A percentile compares a stretch with the other conserved stretches of the same genome.
phyloP scores from a whole-genome alignment of 805 yeast species.

The Ogataea neopini region DNA sequence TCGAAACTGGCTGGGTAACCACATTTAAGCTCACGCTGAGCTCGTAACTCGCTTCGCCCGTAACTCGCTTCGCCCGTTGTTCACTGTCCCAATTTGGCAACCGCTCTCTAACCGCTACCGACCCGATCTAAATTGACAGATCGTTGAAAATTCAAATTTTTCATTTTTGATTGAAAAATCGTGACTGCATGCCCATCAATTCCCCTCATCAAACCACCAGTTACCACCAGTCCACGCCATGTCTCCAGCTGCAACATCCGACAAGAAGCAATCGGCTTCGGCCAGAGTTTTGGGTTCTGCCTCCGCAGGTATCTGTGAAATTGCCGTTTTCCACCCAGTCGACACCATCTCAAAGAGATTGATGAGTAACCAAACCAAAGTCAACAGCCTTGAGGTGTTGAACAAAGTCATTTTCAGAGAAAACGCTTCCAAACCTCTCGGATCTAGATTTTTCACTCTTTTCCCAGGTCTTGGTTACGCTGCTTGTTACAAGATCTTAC shows the following conservation, averaged over 20 bases:
- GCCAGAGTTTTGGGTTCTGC: slow-evolving; percentile 98
- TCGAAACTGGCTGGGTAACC: too few species aligned
- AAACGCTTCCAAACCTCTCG: slow-evolving; percentile 69
- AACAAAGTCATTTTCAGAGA: slow-evolving; percentile 87
- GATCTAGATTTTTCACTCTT: slow-evolving; percentile 72
- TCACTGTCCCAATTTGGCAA: background rate
- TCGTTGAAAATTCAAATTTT: background rate
- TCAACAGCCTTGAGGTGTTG: slow-evolving; percentile 63
- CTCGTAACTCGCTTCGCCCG: background rate
- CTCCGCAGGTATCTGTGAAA: slow-evolving; percentile 95
- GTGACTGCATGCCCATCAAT: too few species aligned
- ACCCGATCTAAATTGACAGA: background rate
- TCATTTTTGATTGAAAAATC: background rate
- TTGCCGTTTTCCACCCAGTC: slow-evolving; percentile 97
- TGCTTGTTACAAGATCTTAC: slow-evolving; percentile 93
- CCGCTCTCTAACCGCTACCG: background rate
- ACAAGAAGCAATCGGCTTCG: slow-evolving; percentile 82
- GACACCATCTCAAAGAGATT: slow-evolving; percentile 97
- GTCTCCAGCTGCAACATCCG: slow-evolving; percentile 36
- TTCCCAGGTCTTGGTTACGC: slow-evolving; percentile 99
- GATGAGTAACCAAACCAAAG: slow-evolving; percentile 77
- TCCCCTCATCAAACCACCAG: background rate
- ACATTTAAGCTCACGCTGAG: too few species aligned
- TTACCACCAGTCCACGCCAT: slow-evolving; percentile 11
- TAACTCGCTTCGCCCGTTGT: background rate